A percentile compares a stretch with the other conserved stretches of the same genome.
Conservation (phyloP, 139 green algal genomes). For the Axilococcus clingmanii region DNA sequence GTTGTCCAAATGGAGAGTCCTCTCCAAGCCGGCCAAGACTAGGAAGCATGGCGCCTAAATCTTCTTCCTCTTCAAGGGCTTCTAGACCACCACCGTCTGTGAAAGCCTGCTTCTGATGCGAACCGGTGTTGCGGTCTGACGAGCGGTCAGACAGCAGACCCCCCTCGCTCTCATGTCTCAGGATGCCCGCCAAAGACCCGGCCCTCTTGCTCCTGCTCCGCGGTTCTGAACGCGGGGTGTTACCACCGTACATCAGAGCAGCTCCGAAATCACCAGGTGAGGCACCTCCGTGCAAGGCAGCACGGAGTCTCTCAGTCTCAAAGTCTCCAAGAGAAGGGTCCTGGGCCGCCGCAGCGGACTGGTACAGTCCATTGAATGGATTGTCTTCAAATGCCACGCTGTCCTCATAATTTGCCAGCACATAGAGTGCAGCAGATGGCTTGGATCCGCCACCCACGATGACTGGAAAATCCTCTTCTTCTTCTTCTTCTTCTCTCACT, state of each 20-base stretch:
- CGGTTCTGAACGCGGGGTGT: not conserved
- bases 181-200: not conserved
- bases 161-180: not conserved
- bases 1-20: not conserved
- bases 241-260: not conserved
- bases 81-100: not conserved
- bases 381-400: too few species aligned
- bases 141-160: not conserved
- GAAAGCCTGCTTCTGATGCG: too few species aligned
- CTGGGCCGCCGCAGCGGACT: too few species aligned
- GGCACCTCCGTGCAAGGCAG: not conserved
- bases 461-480: too few species aligned
- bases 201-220: not conserved
- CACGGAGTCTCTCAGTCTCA: not conserved
- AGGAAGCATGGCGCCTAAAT: not conserved
- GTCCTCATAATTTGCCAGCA: too few species aligned
- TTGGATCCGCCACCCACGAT: too few species aligned
- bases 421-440: too few species aligned
- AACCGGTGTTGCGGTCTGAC: too few species aligned
- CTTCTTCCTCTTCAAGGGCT: not conserved
- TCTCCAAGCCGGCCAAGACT: not conserved
- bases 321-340: too few species aligned
- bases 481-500: too few species aligned
- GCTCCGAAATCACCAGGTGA: not conserved
- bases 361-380: too few species aligned